A percentile compares a stretch with the other conserved stretches of the same genome.
Evolutionary conservation across 345 rosid genomes (phyloP).

Genomic region (Isatis tinctoria): DNA sequence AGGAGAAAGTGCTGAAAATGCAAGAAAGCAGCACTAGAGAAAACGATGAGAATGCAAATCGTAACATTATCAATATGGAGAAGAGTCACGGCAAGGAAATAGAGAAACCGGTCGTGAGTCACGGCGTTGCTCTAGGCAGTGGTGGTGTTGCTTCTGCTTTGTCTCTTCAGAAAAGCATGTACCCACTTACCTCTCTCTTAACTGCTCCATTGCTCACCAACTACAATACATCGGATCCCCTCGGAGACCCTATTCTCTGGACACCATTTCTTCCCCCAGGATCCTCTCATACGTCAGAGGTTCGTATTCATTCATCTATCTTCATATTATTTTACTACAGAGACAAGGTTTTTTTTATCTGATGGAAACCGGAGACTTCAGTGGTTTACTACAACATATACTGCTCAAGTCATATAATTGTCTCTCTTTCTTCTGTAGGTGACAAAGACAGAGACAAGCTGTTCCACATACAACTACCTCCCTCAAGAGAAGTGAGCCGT

Average conservation of each 20-base stretch:
- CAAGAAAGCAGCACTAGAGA: conserved; percentile 52
- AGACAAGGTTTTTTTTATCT: not conserved
- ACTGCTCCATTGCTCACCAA: conserved; percentile 78
- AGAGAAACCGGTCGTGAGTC: conserved; percentile 55
- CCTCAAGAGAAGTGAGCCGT: conserved; percentile 27
- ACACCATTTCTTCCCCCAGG: conserved; percentile 73
- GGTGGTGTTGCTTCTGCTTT: conserved; percentile 42
- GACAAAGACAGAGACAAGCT: conserved; percentile 34
- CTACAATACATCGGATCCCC: conserved; percentile 71
- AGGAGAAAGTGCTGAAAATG: conserved; percentile 70
- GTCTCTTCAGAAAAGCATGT: conserved; percentile 70
- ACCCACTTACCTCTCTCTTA: conserved; percentile 75
- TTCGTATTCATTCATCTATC: conserved; percentile 23
- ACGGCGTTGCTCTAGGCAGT: conserved; percentile 57
- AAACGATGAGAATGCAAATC: conserved; percentile 80
- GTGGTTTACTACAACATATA: not conserved
- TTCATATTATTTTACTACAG: not conserved
- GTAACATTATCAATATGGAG: conserved; percentile 60
- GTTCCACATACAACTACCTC: conserved; percentile 31
- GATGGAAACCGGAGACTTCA: not conserved
- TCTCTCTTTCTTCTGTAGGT: conserved; percentile 18
- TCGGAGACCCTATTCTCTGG: conserved; percentile 85
- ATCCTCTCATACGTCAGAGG: conserved; percentile 67
- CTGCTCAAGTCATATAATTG: not conserved
- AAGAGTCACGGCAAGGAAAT: conserved; percentile 67